A percentile compares a stretch with the other conserved stretches of the same genome.
Conservation (phyloP, 1,284 basidiomycete species). For the Cryptococcus sp. region DNA sequence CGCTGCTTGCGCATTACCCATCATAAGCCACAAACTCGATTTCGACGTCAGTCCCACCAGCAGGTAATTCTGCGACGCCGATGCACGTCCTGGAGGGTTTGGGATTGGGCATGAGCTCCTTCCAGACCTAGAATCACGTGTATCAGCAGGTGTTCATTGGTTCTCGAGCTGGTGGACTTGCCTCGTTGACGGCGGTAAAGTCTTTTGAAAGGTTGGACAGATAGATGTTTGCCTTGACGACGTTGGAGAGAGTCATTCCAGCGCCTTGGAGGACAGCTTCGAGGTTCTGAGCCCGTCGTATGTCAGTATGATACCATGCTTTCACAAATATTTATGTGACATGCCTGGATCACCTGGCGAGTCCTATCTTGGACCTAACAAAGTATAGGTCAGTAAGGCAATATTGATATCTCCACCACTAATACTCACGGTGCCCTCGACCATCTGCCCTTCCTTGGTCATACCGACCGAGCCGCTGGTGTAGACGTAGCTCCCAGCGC, state of each 20-base stretch:
- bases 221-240: slow-evolving; percentile 50
- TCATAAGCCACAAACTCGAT: slow-evolving; percentile 64
- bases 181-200: slow-evolving; percentile 45
- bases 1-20: slow-evolving; percentile 11
- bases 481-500: slow-evolving; percentile 45
- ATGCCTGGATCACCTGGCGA: slow-evolving; percentile 40
- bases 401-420: not conserved
- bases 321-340: not conserved
- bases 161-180: slow-evolving; percentile 6
- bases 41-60: slow-evolving; percentile 63
- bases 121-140: slow-evolving; percentile 27
- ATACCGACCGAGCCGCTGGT: slow-evolving; percentile 46
- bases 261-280: slow-evolving; percentile 41
- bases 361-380: slow-evolving; percentile 40
- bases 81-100: slow-evolving; percentile 68
- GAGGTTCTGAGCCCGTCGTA: slow-evolving; percentile 29
- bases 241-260: slow-evolving; percentile 36
- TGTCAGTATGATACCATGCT: slow-evolving; percentile 1
- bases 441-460: slow-evolving; percentile 45
- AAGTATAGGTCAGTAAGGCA: not conserved
- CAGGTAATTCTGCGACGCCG: slow-evolving; percentile 63
- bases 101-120: slow-evolving; percentile 49
- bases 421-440: slow-evolving; percentile 39
- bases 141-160: not conserved
- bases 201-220: slow-evolving; percentile 43